Evolutionary conservation across 1,284 basidiomycete genomes (phyloP).

Genomic region (Fomitopsis palustris): DNA sequence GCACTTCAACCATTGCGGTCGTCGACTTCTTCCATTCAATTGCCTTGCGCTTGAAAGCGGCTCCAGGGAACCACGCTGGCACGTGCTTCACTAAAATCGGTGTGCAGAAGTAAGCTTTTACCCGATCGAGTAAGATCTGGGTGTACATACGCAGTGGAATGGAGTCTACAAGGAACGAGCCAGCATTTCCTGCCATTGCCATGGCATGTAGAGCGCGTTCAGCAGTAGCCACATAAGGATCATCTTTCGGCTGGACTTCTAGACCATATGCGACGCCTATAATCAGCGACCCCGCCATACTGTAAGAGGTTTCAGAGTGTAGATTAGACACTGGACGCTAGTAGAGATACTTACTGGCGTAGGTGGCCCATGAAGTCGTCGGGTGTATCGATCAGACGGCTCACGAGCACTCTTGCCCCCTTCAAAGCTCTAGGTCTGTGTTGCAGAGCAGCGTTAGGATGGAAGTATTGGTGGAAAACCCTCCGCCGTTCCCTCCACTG

Average conservation of each 20-base stretch:
- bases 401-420: conserved; percentile 7
- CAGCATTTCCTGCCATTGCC: conserved; percentile 22
- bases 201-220: conserved; percentile 24
- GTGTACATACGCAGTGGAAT: conserved; percentile 24
- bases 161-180: conserved; percentile 24
- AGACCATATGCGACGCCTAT: conserved; percentile 26
- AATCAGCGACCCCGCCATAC: conserved; percentile 27
- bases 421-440: conserved; percentile 1
- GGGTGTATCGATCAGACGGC: conserved; percentile 21
- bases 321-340: neutral
- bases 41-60: conserved; percentile 45
- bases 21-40: conserved; percentile 32
- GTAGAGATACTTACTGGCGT: conserved; percentile 15
- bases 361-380: conserved; percentile 24
- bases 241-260: conserved; percentile 25
- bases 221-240: conserved; percentile 26
- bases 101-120: neutral
- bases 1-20: conserved; percentile 27
- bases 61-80: conserved; percentile 45
- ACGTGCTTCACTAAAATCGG: conserved; percentile 32
- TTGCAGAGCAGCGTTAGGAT: conserved; percentile 16
- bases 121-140: neutral
- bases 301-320: conserved; percentile 8
- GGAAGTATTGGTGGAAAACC: conserved; percentile 24
- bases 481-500: conserved; percentile 21